Evolutionary conservation across 176 grass and related monocot species (phyloP).

Genomic region (Rhynchospora breviuscula): DNA sequence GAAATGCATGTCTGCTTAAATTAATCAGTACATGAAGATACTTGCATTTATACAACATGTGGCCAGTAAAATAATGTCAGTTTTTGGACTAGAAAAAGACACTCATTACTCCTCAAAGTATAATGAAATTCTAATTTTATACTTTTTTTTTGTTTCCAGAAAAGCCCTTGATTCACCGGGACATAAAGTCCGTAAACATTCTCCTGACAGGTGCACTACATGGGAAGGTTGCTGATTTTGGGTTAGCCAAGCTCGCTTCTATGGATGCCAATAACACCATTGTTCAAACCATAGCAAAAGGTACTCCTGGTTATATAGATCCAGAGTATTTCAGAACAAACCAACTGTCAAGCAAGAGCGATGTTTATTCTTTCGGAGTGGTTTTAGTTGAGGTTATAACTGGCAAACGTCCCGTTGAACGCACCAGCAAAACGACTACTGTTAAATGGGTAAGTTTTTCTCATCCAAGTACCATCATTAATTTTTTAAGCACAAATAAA

Average conservation of each 20-base stretch:
- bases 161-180: slow-evolving; percentile 17
- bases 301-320: slow-evolving; percentile 19
- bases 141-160: slow-evolving; percentile 5
- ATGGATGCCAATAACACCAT: background rate
- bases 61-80: background rate
- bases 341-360: slow-evolving; percentile 11
- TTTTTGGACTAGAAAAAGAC: background rate
- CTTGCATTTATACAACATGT: background rate
- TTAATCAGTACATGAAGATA: background rate
- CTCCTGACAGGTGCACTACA: slow-evolving; percentile 10
- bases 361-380: slow-evolving; percentile 25
- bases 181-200: slow-evolving; percentile 13
- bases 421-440: background rate
- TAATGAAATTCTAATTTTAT: background rate
- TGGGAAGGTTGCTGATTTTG: slow-evolving; percentile 25
- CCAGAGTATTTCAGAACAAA: slow-evolving; percentile 15
- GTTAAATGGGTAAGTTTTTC: slow-evolving; percentile 18
- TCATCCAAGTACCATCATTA: background rate
- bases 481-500: background rate
- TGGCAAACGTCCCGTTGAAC: slow-evolving; percentile 12
- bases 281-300: slow-evolving; percentile 13
- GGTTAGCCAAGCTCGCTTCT: slow-evolving; percentile 7
- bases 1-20: background rate
- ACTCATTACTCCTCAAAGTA: background rate
- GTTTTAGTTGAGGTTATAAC: slow-evolving; percentile 18